Evolutionary conservation across 23 red algal species (phyloP), one percentile per base, ranked within the genome.

Genomic region (Gracilaria vermiculophylla): DNA sequence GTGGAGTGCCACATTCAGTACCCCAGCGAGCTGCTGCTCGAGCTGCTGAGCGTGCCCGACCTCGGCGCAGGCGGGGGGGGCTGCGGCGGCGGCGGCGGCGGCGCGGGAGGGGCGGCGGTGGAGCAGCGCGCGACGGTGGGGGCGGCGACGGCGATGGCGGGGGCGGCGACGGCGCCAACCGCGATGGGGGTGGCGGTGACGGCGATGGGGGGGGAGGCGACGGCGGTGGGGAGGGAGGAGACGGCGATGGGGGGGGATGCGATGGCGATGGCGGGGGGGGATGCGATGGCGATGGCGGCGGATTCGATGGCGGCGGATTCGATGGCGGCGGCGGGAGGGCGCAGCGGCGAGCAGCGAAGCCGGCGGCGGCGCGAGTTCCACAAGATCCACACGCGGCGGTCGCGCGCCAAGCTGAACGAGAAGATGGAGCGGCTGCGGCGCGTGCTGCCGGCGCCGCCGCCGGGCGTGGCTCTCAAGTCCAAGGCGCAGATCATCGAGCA

Each of bases 401-500:
- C 77, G 43, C 62, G 90, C 19, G 90, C 80, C 5, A 93, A 93
- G 62, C 62, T 93, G 13, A 93, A 93, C 67, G 79, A 80, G 39
- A 93, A 93, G 34, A 73, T 93, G 61, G 70, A 85, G 49, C 58
- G 51, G 77, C 80, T 93, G 45, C 61, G 72, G 0, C 1, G 33
- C 33, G 80, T 86, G 42, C 55, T 93, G 41, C 90, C 90, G 19
- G 55, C 36, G 25, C 90, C 90, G 35, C 78, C 80, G 23, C 21
- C 78, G 15, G 74, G 54, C 27, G 48, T 85, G 12, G 77, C 23
- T 27, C 34, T 93, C 15, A 85, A 93, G 64, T 87, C 58, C n/a
- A 93, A 93, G 61, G 90, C 90, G 56, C 90, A 93, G 49, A 44
- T 93, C 3, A 81, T 93, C 41, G 90, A 93, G 1, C 74, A 78